These are phyloP conservation scores for Kurtzmaniella fragi DNA, from an alignment of 805 yeast species.

Conservation along the genomic window DNA sequence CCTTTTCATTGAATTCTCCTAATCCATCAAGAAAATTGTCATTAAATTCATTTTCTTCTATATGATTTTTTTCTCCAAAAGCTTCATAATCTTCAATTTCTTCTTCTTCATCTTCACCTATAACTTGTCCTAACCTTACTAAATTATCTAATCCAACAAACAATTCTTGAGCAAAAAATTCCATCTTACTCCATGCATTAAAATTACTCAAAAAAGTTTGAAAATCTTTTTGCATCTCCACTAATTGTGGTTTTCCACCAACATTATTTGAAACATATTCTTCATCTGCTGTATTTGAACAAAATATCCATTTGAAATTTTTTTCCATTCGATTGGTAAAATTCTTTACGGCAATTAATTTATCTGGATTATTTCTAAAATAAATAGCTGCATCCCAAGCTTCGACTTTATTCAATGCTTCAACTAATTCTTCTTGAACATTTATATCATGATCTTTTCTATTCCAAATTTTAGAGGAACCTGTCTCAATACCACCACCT, in stretches of 20 bases:
- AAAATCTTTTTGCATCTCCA: slow-evolving; percentile 15
- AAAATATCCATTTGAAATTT: slow-evolving; percentile 7
- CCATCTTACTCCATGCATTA: slow-evolving; percentile 27
- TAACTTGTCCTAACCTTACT: background rate
- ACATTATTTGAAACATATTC: background rate
- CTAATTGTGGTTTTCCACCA: slow-evolving; percentile 2
- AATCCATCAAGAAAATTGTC: slow-evolving; percentile 25
- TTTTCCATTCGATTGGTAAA: slow-evolving; percentile 12
- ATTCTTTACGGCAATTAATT: slow-evolving; percentile 10
- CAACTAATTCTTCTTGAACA: slow-evolving; percentile 3
- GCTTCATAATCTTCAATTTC: slow-evolving; percentile 4
- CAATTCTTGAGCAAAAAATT: slow-evolving; percentile 21
- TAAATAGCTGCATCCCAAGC: slow-evolving; percentile 5
- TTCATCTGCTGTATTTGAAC: slow-evolving; percentile 1
- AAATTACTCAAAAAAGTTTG: slow-evolving; percentile 21
- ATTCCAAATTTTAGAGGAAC: background rate
- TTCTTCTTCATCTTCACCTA: background rate
- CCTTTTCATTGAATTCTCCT: slow-evolving; percentile 13
- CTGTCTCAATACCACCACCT: background rate
- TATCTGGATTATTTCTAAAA: slow-evolving; percentile 9
- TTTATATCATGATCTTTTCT: slow-evolving; percentile 2
- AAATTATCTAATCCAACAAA: slow-evolving; percentile 19
- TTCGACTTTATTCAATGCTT: slow-evolving; percentile 1
- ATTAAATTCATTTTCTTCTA: slow-evolving; percentile 18
- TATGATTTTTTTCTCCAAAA: background rate